phyloP scores from a whole-genome alignment of 2,329 filamentous ascomycete species.

The Xylariomycetidae sp. region DNA sequence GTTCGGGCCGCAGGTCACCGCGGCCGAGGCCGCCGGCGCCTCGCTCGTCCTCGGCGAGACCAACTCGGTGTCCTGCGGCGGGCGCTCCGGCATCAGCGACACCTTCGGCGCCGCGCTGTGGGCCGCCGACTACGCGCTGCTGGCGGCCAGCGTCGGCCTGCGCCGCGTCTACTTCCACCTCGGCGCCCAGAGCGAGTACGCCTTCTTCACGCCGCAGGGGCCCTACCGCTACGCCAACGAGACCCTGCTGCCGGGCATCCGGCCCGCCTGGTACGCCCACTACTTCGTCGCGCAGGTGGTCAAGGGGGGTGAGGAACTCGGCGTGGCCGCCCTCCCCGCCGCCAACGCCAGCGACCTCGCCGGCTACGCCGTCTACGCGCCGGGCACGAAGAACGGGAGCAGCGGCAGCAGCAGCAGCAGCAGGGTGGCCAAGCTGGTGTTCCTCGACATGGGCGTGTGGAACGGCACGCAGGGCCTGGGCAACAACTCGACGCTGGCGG shows the following conservation, averaged over 20 bases:
- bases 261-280: slow-evolving; percentile 28
- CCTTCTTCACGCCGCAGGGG: slow-evolving; percentile 22
- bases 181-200: slow-evolving; percentile 30
- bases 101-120: slow-evolving; percentile 44
- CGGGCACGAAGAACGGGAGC: neutral
- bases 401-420: slow-evolving; percentile 1
- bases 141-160: slow-evolving; percentile 28
- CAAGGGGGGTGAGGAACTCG: slow-evolving; percentile 9
- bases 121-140: slow-evolving; percentile 39
- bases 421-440: slow-evolving; percentile 25
- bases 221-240: slow-evolving; percentile 26
- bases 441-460: slow-evolving; percentile 32
- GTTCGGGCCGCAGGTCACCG: slow-evolving; percentile 26
- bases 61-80: slow-evolving; percentile 35
- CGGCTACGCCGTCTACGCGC: slow-evolving; percentile 26
- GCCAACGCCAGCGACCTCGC: slow-evolving; percentile 29
- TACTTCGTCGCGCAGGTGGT: slow-evolving; percentile 26
- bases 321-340: slow-evolving; percentile 25
- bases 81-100: slow-evolving; percentile 35
- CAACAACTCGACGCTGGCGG: slow-evolving; percentile 28
- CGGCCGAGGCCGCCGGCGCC: slow-evolving; percentile 29
- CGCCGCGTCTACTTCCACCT: slow-evolving; percentile 38
- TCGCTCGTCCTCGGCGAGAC: slow-evolving; percentile 41
- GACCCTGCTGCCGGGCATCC: slow-evolving; percentile 23
- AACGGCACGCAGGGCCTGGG: slow-evolving; percentile 28